phyloP scores from a whole-genome alignment of 139 green algal species.

The Desmodesmus armatus region DNA sequence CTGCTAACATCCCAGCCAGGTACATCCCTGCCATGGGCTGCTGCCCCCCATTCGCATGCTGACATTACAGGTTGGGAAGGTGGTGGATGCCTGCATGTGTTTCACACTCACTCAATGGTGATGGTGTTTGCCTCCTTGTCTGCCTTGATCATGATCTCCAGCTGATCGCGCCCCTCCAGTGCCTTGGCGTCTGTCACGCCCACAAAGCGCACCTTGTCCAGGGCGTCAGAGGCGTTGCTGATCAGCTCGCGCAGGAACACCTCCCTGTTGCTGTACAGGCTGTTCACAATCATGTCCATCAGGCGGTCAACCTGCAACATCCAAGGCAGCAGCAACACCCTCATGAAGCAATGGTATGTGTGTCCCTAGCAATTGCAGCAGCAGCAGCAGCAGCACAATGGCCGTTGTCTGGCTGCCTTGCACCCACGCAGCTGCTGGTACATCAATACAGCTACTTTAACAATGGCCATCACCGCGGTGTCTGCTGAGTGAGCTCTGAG shows the following conservation, averaged over 20 bases:
- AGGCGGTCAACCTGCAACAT: slow-evolving; percentile 90
- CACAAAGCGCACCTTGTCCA: slow-evolving; percentile 96
- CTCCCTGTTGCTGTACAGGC: slow-evolving; percentile 95
- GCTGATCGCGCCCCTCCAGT: slow-evolving; percentile 71
- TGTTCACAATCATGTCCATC: slow-evolving; percentile 99
- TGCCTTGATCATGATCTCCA: slow-evolving; percentile 93
- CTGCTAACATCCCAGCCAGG: not conserved
- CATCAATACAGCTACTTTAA: too few relatives aligned
- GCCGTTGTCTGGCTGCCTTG: too few relatives aligned
- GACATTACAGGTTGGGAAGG: not conserved
- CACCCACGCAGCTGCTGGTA: too few relatives aligned
- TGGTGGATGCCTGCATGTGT: not conserved
- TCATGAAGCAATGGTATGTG: not conserved
- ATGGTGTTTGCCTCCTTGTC: slow-evolving; percentile 90
- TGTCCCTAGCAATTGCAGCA: too few relatives aligned
- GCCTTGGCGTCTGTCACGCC: slow-evolving; percentile 69
- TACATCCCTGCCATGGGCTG: not conserved
- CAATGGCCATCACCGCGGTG: too few relatives aligned
- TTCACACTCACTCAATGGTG: slow-evolving; percentile 86
- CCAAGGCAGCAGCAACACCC: not conserved
- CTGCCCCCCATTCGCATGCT: not conserved
- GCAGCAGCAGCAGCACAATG: too few relatives aligned
- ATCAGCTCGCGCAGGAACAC: slow-evolving; percentile 95
- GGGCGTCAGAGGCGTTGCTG: slow-evolving; percentile 94
- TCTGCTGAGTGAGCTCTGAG: too few relatives aligned